phyloP scores from a whole-genome alignment of 805 yeast species.

The Suhomyces emberorum region DNA sequence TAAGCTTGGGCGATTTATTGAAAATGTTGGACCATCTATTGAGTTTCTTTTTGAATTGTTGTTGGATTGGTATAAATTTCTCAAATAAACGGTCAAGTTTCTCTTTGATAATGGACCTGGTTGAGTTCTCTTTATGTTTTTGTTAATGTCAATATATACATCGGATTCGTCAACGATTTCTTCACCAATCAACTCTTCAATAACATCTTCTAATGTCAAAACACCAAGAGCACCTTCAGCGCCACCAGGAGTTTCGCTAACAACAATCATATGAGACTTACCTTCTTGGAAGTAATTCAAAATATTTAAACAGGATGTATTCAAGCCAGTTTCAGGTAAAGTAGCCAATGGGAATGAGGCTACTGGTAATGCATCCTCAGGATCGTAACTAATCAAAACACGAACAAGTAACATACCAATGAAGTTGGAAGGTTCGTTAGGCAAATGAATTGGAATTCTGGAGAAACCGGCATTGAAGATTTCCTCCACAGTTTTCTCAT shows the following conservation, averaged over 20 bases:
- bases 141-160: conserved; percentile 86
- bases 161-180: conserved; percentile 96
- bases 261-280: conserved; percentile 94
- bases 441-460: conserved; percentile 89
- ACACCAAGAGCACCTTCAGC: conserved; percentile 86
- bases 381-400: conserved; percentile 90
- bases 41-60: conserved; percentile 41
- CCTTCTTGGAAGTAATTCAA: conserved; percentile 97
- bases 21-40: conserved; percentile 22
- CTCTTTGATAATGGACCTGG: conserved; percentile 76
- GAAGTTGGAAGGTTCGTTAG: conserved; percentile 84
- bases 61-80: conserved; percentile 49
- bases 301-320: conserved; percentile 90
- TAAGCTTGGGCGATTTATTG: conserved; percentile 1
- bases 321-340: conserved; percentile 87
- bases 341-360: conserved; percentile 94
- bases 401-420: conserved; percentile 94
- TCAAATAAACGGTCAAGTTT: conserved; percentile 66
- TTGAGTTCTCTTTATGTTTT: conserved; percentile 71
- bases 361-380: conserved; percentile 91
- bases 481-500: conserved; percentile 81
- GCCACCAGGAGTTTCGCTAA: conserved; percentile 80
- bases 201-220: conserved; percentile 93
- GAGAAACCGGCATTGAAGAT: conserved; percentile 93
- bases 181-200: conserved; percentile 95